Base-by-base conservation (phyloP, 2,329 filamentous ascomycete genomes). In the Stenocarpella maydis region DNA sequence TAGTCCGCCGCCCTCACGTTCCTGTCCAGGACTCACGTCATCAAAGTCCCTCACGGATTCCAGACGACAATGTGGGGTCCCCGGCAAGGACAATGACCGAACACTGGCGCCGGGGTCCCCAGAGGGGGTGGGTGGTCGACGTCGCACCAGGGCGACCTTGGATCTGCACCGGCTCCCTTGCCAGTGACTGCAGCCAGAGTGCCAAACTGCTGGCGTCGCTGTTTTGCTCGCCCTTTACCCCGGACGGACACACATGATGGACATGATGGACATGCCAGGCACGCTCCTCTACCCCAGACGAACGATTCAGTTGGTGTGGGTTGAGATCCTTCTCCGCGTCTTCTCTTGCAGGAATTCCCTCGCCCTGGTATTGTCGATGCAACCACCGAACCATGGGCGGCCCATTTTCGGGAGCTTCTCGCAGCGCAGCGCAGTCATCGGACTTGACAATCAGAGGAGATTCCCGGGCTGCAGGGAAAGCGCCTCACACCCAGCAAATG, bases 181-280 rank as follows among this genome's bases (percentile, higher is more conserved):
- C 39, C 4, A 21, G 2, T 34, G 31, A 34, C 31, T 34, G 31
- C 31, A 34, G 31, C 31, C 34, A 37, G 9, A 37, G 6, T 9
- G 34, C 34, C n/a, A 19, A 14, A 15, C 10, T 54, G 50, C 58
- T 50, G 52, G 61, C 37, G 26, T 64, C 69, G 69, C 69, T 67
- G 49, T 69, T 67, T 67, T 66, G 15, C 55, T 71, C 69, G 69
- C 67, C 19, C 2, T 69, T 67, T 69, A 71, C 67, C 67, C 69
- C 69, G 63, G 67, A 71, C 28, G 41, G 39, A 47, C 58, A 47
- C 26, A 49, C 41, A 10, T 45, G 41, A 49, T 49, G 15, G 41
- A 49, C 41, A 10, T 45, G 41, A 49, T 49, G 15, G 47, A 37
- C 43, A 60, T 43, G 39, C 24, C 58, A 63, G 58, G 58, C 58